Conservation (phyloP, 179 eudicot species). For the Camellia oleifera region DNA sequence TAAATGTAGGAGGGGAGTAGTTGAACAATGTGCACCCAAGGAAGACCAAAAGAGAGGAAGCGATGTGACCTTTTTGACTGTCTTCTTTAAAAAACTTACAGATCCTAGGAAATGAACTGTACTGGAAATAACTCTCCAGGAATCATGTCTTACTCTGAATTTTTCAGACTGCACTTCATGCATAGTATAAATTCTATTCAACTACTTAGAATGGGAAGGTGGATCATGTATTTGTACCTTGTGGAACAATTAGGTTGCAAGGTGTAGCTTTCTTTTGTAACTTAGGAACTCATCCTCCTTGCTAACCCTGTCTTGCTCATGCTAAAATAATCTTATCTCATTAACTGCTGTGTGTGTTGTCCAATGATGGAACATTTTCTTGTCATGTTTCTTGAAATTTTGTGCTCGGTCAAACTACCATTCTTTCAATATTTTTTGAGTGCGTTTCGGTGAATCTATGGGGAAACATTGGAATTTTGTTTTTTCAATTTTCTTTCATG, state of each 20-base stretch:
- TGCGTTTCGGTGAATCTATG: background rate
- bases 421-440: background rate
- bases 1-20: background rate
- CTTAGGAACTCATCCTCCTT: background rate
- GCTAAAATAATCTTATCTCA: background rate
- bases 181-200: background rate
- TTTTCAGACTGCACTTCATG: background rate
- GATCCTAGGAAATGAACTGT: background rate
- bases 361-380: background rate
- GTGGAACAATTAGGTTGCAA: background rate
- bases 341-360: background rate
- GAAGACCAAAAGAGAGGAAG: background rate
- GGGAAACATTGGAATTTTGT: background rate
- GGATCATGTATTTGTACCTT: background rate
- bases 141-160: background rate
- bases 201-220: slow-evolving; percentile 5
- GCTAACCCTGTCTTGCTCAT: background rate
- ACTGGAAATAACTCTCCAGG: background rate
- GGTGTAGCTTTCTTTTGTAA: background rate
- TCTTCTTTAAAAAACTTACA: no score
- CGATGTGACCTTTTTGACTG: no score
- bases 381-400: background rate
- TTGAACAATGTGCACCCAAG: background rate
- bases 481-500: background rate
- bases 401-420: background rate